Evolutionary conservation across 2,329 filamentous ascomycete genomes (phyloP).

Genomic region (Talaromyces verruculosus): DNA sequence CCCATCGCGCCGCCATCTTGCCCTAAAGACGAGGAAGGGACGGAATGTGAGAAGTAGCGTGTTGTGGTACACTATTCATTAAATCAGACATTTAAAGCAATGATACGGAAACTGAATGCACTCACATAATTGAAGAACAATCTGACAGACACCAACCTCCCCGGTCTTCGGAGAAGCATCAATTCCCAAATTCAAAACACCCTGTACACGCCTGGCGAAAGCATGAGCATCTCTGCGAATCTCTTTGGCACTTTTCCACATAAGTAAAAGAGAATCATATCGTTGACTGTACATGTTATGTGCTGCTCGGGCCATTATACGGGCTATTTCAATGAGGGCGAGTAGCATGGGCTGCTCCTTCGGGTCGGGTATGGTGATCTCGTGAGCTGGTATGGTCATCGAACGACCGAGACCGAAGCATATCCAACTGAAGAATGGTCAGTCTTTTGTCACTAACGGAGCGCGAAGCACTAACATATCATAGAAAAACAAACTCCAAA

Average conservation of each 20-base stretch:
- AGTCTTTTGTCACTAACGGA: neutral
- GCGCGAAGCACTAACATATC: slow-evolving; percentile 39
- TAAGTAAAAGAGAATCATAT: slow-evolving; percentile 42
- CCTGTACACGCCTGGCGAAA: slow-evolving; percentile 30
- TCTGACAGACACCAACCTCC: slow-evolving; percentile 43
- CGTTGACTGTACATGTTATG: slow-evolving; percentile 44
- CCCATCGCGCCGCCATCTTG: slow-evolving; percentile 41
- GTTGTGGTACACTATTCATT: slow-evolving; percentile 45
- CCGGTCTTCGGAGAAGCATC: slow-evolving; percentile 40
- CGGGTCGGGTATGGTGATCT: slow-evolving; percentile 39
- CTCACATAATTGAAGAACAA: slow-evolving; percentile 44
- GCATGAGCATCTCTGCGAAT: slow-evolving; percentile 34
- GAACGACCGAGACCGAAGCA: slow-evolving; percentile 48
- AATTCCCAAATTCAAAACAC: slow-evolving; percentile 36
- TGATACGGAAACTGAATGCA: neutral
- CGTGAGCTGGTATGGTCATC: slow-evolving; percentile 41
- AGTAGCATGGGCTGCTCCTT: slow-evolving; percentile 41
- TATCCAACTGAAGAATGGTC: slow-evolving; percentile 38
- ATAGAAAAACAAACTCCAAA: slow-evolving; percentile 46
- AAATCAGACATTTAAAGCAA: neutral
- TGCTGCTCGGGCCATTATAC: slow-evolving; percentile 44
- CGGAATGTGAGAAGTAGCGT: slow-evolving; percentile 46
- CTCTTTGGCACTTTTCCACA: slow-evolving; percentile 39
- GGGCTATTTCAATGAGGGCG: slow-evolving; percentile 39
- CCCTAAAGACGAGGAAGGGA: slow-evolving; percentile 48